phyloP scores from a whole-genome alignment of 805 yeast genomes.

The Torulaspora microellipsoides region DNA sequence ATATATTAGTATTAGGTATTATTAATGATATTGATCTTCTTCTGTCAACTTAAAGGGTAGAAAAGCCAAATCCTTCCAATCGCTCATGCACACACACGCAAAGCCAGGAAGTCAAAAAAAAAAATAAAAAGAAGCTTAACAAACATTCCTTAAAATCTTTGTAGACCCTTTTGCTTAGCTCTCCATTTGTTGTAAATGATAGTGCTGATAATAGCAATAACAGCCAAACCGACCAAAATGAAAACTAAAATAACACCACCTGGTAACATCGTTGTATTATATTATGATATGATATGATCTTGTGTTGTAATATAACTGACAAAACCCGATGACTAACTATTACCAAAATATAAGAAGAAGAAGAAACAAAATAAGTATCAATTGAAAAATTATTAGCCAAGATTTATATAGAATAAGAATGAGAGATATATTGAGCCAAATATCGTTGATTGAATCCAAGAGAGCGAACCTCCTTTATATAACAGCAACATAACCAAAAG shows the following conservation, averaged over 20 bases:
- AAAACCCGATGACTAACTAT: too few species aligned
- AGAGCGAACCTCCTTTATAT: too few species aligned
- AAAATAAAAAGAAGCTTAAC: not conserved
- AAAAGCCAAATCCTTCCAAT: not conserved
- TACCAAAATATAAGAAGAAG: too few species aligned
- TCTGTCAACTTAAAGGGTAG: not conserved
- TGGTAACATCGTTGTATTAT: slow-evolving; percentile 58
- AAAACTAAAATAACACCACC: slow-evolving; percentile 72
- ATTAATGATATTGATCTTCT: too few species aligned
- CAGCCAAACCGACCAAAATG: slow-evolving; percentile 37
- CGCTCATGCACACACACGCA: not conserved
- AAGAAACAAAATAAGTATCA: too few species aligned
- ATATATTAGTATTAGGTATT: too few species aligned
- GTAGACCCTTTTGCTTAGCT: slow-evolving; percentile 38
- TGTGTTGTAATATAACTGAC: not conserved
- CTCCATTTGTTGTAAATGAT: slow-evolving; percentile 34
- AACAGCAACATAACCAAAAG: too few species aligned
- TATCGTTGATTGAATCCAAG: too few species aligned
- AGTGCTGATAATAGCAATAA: slow-evolving; percentile 30
- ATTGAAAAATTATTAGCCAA: too few species aligned
- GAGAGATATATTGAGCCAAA: too few species aligned
- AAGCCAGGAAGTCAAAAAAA: not conserved
- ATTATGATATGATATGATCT: not conserved
- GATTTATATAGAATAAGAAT: too few species aligned
- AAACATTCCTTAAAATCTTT: slow-evolving; percentile 30